Evolutionary conservation across 768 basidiomycete genomes (phyloP), one percentile per base, ranked within the genome.

Genomic region (Ramaria rubella): DNA sequence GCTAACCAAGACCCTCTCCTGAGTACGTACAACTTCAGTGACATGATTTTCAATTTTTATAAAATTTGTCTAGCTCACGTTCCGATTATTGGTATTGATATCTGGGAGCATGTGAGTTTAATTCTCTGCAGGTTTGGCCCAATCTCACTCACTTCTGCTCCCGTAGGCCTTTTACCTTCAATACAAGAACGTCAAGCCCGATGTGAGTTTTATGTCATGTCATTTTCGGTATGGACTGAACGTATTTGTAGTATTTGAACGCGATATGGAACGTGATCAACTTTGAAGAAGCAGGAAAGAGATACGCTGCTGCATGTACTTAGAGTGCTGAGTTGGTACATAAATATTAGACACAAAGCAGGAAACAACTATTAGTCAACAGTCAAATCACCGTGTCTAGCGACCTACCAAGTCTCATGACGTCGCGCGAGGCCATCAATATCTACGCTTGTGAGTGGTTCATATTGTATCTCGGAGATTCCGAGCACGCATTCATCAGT

Each of bases 251-350:
- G 93, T 97, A 98, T 76, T 84, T 98, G 70, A 82, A 81, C 46
- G 92, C 92, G 21, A 93, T 97, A 68, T 97, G 94, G 93, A 85
- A 85, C 62, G 93, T 98, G 58, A 82, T 97, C 79, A 93, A 96
- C 78, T 97, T 93, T 73, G 81, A 90, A 64, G 91, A 95, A 73
- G 95, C 93, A 6, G 91, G 94, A 67, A 73, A 75, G 59, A 72
- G 81, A 59, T 69, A 72, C 53, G 53, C 66, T 48, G 76, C 76
- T 44, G 79, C 72, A n/a, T n/a, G n/a, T n/a, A n/a, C n/a, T n/a
- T n/a, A n/a, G n/a, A n/a, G n/a, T 17, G 45, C 55, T 33, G 57
- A 57, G 44, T 62, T 61, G 43, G 44, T 19, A 36, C 34, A 17
- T 36, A 36, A 17, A 42, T 19, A 42, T 14, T 5, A 42, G 40